Evolutionary conservation across 2,329 filamentous ascomycete species (phyloP), one percentile per base, ranked within the genome.

Genomic region (Mollisiaceae sp.): DNA sequence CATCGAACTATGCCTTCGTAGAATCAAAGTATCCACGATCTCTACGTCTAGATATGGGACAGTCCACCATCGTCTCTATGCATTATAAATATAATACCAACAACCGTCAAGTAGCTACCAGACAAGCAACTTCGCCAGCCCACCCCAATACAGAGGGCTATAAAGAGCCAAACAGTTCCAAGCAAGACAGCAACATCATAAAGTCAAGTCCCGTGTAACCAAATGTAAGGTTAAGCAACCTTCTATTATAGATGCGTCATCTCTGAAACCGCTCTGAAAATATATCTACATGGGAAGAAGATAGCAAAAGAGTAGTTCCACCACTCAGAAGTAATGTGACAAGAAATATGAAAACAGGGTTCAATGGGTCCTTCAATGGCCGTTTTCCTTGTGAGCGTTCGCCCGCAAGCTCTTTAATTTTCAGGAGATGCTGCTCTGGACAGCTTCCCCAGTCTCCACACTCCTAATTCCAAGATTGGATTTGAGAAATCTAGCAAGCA

Each of bases 401-500:
- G 54, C 20, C 36, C 54, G 32, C 54, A 56, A 27, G 38, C 41
- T 22, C 12, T n/a, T 35, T 58, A 24, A 27, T 14, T 35, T 12
- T 22, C 4, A 20, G 18, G 12, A 38, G 52, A 39, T 36, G 59
- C 45, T 41, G n/a, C 35, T 24, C 18, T n/a, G 20, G n/a, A 24
- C 59, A 32, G 20, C 35, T 32, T 52, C n/a, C n/a, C n/a, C n/a
- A n/a, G n/a, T n/a, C n/a, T n/a, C n/a, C n/a, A n/a, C n/a, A n/a
- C n/a, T n/a, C n/a, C n/a, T n/a, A n/a, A n/a, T n/a, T n/a, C n/a
- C n/a, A n/a, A n/a, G n/a, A n/a, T n/a, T n/a, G n/a, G n/a, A n/a
- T n/a, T n/a, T n/a, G n/a, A n/a, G n/a, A n/a, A n/a, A n/a, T n/a
- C 61, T 73, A 74, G 66, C 71, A 74, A 24, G 60, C 64, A 57